Base-by-base conservation (phyloP, 306 rosid genomes). In the Leucaena leucocephala region DNA sequence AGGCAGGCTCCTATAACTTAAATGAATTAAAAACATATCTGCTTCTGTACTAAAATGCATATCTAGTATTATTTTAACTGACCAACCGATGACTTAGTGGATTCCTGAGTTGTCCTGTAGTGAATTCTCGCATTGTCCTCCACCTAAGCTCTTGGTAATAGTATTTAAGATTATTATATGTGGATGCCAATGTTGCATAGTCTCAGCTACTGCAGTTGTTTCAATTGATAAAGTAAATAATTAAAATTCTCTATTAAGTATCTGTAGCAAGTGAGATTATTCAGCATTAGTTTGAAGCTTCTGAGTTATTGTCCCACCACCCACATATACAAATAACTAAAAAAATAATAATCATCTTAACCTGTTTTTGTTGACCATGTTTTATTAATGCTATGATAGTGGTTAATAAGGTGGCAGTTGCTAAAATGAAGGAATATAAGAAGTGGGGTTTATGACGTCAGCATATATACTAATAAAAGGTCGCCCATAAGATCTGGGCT, bases 381-480 rank as follows among this genome's bases (percentile, higher is more conserved):
- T 83, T 84, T 72, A 75, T 57, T 69, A 87, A 86, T 87, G 91
- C 71, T 73, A 70, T 75, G 68, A 42, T 65, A 78, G 81, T 80
- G 81, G 79, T n/a, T 57, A 70, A 80, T 65, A 75, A 66, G 42
- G 70, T 74, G 78, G 75, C 72, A 79, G 87, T 89, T 88, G 81
- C 84, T 74, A 85, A 83, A 85, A 85, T 74, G 48, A 85, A 83
- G 93, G 92, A 93, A 90, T 88, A 93, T 48, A 78, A 79, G 75
- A 87, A 93, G 97, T 97, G 91, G 99, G 97, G 89, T 15, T 15
- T 84, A 86, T 91, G 98, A 91, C 76, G 94, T 91, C 83, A 87
- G 93, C 97, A 96, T 88, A 87, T 88, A 92, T 88, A 89, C 90
- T 89, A 87, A 84, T 48, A 80, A 39, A 87, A 83, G 81, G 95